A percentile compares a stretch with the other conserved stretches of the same genome.
Evolutionary conservation across 2,329 filamentous ascomycete genomes (phyloP).

Genomic region (Microdochium trichocladiopsis): DNA sequence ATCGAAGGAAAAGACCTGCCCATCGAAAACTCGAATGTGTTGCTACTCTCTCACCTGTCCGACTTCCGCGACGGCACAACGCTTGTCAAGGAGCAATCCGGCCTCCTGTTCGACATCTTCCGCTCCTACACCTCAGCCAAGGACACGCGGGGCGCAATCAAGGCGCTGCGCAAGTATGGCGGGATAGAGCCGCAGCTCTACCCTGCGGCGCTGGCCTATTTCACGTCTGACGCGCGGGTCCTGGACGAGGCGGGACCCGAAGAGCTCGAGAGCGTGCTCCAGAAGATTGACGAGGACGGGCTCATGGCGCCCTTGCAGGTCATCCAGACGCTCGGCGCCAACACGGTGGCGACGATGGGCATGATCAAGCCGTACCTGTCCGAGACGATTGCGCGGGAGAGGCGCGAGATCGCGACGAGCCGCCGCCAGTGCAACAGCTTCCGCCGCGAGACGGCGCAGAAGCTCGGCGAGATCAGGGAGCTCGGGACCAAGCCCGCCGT

Average conservation of each 20-base stretch:
- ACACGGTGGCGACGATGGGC: conserved; percentile 83
- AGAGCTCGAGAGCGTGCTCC: conserved; percentile 73
- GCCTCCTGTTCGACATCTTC: conserved; percentile 90
- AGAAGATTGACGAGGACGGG: conserved; percentile 81
- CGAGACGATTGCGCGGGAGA: conserved; percentile 81
- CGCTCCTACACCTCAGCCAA: conserved; percentile 89
- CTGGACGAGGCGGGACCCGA: conserved; percentile 78
- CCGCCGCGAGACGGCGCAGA: conserved; percentile 72
- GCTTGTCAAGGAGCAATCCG: conserved; percentile 88
- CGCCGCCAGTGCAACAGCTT: conserved; percentile 77
- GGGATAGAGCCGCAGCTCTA: conserved; percentile 87
- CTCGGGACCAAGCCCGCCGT: conserved; percentile 74
- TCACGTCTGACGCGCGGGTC: conserved; percentile 76
- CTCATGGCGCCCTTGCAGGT: conserved; percentile 96
- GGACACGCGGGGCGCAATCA: conserved; percentile 85
- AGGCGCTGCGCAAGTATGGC: conserved; percentile 85
- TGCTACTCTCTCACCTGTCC: conserved; percentile 86
- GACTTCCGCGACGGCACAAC: conserved; percentile 86
- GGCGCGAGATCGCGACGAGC: conserved; percentile 76
- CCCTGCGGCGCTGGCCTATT: conserved; percentile 84
- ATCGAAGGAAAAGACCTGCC: conserved; percentile 75
- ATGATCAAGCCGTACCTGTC: conserved; percentile 92
- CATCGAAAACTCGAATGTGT: conserved; percentile 91
- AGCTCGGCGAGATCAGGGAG: conserved; percentile 71
- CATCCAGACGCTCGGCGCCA: conserved; percentile 74